Evolutionary conservation across 2,329 filamentous ascomycete species (phyloP).

Genomic region (Gnomoniopsis sp.): DNA sequence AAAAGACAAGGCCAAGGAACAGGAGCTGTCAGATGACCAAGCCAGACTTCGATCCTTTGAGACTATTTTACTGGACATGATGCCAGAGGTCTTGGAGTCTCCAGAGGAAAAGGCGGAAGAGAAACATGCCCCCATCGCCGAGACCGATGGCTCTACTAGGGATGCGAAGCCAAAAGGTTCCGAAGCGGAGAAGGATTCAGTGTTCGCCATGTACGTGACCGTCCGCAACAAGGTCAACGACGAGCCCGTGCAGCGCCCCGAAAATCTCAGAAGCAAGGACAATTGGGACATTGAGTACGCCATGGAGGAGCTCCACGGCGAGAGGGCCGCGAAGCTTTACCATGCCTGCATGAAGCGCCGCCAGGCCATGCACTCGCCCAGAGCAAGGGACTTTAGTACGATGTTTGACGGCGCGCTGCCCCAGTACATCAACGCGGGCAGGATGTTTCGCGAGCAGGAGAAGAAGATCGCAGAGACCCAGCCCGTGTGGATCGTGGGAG

Average conservation of each 20-base stretch:
- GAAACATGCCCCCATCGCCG: not conserved
- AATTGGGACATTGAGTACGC: slow-evolving; percentile 79
- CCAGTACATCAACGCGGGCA: slow-evolving; percentile 49
- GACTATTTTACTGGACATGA: slow-evolving; percentile 47
- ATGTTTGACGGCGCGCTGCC: slow-evolving; percentile 42
- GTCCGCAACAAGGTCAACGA: slow-evolving; percentile 72
- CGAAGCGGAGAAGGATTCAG: slow-evolving; percentile 1
- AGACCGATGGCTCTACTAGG: not conserved
- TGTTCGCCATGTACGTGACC: slow-evolving; percentile 70
- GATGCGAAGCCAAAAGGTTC: not conserved
- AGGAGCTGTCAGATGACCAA: slow-evolving; percentile 25
- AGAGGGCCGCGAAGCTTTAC: slow-evolving; percentile 52
- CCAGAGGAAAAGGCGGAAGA: not conserved
- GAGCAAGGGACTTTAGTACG: slow-evolving; percentile 25
- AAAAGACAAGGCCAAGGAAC: not conserved
- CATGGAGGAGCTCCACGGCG: slow-evolving; percentile 56
- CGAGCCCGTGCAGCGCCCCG: slow-evolving; percentile 58
- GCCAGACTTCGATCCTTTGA: slow-evolving; percentile 47
- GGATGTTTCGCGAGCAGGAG: slow-evolving; percentile 52
- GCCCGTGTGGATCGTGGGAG: slow-evolving; percentile 46
- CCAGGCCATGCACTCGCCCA: slow-evolving; percentile 37
- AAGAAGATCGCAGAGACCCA: slow-evolving; percentile 46
- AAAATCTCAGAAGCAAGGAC: slow-evolving; percentile 33
- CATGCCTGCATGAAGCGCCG: slow-evolving; percentile 53
- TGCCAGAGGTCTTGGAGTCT: slow-evolving; percentile 27